Evolutionary conservation across 2,329 filamentous ascomycete species (phyloP).

Genomic region (Penicillium sp.): DNA sequence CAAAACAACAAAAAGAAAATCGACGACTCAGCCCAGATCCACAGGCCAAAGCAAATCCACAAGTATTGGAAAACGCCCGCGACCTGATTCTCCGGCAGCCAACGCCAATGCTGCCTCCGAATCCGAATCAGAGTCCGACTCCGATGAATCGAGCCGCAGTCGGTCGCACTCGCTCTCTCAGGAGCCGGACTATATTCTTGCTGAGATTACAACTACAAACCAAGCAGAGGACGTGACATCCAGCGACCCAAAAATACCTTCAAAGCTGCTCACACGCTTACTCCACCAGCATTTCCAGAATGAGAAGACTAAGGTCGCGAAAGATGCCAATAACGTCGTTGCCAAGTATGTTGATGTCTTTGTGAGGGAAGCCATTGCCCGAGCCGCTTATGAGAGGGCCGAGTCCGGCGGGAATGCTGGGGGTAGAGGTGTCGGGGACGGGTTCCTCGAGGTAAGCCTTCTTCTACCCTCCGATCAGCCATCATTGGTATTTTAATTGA

Average conservation of each 20-base stretch:
- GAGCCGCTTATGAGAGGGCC: conserved; percentile 62
- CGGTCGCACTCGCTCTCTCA: conserved; percentile 22
- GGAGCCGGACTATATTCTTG: conserved; percentile 43
- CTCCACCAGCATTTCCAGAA: conserved; percentile 70
- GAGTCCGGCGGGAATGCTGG: conserved; percentile 32
- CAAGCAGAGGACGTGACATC: conserved; percentile 25
- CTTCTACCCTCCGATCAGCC: neutral
- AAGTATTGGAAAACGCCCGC: conserved; percentile 10
- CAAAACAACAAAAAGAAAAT: conserved; percentile 4
- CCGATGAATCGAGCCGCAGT: conserved; percentile 10
- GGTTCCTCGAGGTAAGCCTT: conserved; percentile 62
- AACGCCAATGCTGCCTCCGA: conserved; percentile 7
- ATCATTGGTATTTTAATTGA: neutral
- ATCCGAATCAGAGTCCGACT: conserved; percentile 17
- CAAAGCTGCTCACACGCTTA: conserved; percentile 64
- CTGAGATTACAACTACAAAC: conserved; percentile 33
- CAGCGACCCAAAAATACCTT: conserved; percentile 51
- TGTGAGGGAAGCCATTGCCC: conserved; percentile 75
- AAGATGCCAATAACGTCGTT: conserved; percentile 66
- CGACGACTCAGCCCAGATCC: conserved; percentile 5
- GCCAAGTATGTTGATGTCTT: conserved; percentile 86
- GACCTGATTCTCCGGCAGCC: conserved; percentile 9
- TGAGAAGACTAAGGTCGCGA: conserved; percentile 62
- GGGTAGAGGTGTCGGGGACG: conserved; percentile 38
- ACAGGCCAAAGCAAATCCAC: conserved; percentile 10